phyloP scores from a whole-genome alignment of 768 basidiomycete species.

The Auriscalpium vulgare region DNA sequence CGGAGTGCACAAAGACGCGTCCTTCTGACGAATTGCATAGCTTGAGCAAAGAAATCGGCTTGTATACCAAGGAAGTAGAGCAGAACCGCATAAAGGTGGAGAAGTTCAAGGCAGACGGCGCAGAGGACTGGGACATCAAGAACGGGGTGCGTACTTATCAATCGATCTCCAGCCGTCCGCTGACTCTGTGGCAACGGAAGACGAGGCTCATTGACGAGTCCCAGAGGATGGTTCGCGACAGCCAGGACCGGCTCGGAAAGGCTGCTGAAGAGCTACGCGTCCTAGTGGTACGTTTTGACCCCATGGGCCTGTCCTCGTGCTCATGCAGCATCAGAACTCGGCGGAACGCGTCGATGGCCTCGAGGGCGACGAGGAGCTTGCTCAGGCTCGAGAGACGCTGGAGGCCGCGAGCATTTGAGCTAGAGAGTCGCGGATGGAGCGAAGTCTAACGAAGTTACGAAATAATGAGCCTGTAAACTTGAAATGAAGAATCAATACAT shows the following conservation, averaged over 20 bases:
- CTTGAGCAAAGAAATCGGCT: constrained; percentile 50
- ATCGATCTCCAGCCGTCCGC: neutral
- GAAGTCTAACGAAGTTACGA: too few relatives aligned
- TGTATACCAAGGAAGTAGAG: constrained; percentile 61
- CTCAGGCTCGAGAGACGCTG: neutral
- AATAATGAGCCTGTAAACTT: too few relatives aligned
- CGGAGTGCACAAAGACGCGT: neutral
- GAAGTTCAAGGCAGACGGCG: constrained; percentile 46
- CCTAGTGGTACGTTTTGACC: constrained; percentile 49
- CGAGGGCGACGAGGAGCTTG: neutral
- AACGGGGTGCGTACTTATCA: constrained; percentile 47
- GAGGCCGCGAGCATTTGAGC: neutral
- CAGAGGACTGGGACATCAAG: constrained; percentile 69
- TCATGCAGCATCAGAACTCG: neutral
- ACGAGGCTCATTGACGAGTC: constrained; percentile 52
- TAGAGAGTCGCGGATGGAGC: too few relatives aligned
- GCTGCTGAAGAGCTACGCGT: constrained; percentile 56
- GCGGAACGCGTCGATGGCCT: neutral
- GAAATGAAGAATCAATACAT: too few relatives aligned
- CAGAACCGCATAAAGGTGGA: constrained; percentile 52
- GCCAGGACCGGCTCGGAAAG: constrained; percentile 49
- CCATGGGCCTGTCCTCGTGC: neutral
- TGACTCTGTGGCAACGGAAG: neutral
- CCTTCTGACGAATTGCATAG: constrained; percentile 8
- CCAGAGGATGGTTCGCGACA: constrained; percentile 72